A percentile compares a stretch with the other conserved stretches of the same genome.
phyloP scores from a whole-genome alignment of 1,284 basidiomycete species.

The Earliella scabrosa region DNA sequence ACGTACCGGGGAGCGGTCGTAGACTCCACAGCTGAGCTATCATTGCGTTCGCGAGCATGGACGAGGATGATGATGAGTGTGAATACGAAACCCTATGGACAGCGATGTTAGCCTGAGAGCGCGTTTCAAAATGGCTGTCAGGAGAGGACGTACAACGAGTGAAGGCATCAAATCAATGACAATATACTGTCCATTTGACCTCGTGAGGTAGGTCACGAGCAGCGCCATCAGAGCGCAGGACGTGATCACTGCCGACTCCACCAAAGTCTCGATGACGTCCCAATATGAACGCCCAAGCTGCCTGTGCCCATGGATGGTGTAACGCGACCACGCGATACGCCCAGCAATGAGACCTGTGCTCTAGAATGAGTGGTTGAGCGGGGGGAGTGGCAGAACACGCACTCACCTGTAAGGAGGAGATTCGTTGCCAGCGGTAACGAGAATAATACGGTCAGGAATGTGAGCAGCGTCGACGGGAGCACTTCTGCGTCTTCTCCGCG shows the following conservation, averaged over 20 bases:
- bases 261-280: slow-evolving; percentile 8
- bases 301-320: background rate
- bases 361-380: no score
- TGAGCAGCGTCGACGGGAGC: background rate
- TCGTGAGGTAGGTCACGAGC: slow-evolving; percentile 4
- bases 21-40: no score
- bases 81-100: slow-evolving; percentile 5
- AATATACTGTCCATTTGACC: slow-evolving; percentile 6
- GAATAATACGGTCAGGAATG: slow-evolving; percentile 11
- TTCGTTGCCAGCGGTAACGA: slow-evolving; percentile 14
- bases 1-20: no score
- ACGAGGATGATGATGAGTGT: slow-evolving; percentile 11
- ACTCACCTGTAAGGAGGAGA: slow-evolving; percentile 14
- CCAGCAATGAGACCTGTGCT: slow-evolving; percentile 18
- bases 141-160: slow-evolving; percentile 14
- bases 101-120: background rate
- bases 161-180: slow-evolving; percentile 7
- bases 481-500: no score
- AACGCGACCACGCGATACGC: slow-evolving; percentile 15
- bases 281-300: background rate
- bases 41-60: background rate
- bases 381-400: no score
- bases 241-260: slow-evolving; percentile 10
- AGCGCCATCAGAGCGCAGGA: slow-evolving; percentile 4
- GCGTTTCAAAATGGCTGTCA: no score